Conservation (phyloP, 495 filamentous ascomycete species). For the Tuber calosporum region DNA sequence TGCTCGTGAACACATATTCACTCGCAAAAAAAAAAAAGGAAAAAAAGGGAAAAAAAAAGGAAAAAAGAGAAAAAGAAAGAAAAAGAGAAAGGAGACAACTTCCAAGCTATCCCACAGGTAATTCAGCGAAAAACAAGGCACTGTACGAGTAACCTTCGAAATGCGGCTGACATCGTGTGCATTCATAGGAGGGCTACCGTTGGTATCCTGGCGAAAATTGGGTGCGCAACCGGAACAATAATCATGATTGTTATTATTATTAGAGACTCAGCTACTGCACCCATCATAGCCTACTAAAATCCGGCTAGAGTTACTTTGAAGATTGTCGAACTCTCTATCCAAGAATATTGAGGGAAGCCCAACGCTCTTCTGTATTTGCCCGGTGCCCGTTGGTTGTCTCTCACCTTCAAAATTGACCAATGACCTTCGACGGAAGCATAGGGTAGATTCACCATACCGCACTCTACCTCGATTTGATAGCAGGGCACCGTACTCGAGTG, state of each 20-base stretch:
- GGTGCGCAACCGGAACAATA: background rate
- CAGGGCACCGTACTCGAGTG: background rate
- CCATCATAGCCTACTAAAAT: background rate
- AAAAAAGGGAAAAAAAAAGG: no score
- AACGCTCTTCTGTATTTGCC: background rate
- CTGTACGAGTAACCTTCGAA: background rate
- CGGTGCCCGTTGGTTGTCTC: background rate
- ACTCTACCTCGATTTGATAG: background rate
- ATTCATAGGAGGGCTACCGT: background rate
- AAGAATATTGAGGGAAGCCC: background rate
- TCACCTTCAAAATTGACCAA: background rate
- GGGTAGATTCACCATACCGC: background rate
- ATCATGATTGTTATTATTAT: constrained; percentile 5
- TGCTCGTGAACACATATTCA: background rate
- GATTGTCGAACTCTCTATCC: background rate
- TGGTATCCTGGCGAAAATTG: background rate
- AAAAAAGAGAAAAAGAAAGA: no score
- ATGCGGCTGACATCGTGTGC: background rate
- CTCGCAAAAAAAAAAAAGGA: no score
- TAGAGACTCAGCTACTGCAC: background rate
- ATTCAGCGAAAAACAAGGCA: no score
- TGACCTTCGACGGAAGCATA: background rate
- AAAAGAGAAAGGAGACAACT: no score
- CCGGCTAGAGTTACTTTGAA: background rate
- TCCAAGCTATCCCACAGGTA: no score